Conservation (phyloP, 441 rosid species). For the Aquilaria agallochum region DNA sequence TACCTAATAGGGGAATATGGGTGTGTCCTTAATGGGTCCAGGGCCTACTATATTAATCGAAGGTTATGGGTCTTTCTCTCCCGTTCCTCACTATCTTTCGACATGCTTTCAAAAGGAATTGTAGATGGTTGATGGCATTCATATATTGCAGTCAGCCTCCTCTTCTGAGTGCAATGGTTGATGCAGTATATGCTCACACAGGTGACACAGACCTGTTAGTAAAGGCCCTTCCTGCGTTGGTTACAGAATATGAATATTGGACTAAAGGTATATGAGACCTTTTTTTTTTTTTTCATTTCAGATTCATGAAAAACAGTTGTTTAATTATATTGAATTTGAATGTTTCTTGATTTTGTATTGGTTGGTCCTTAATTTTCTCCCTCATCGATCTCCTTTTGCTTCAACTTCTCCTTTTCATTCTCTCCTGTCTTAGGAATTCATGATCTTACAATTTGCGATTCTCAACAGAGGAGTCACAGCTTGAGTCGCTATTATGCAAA, state of each 20-base stretch:
- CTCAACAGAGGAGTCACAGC: conserved; percentile 35
- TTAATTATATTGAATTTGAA: not conserved
- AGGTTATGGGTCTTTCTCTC: conserved; percentile 39
- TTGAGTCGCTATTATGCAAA: conserved; percentile 80
- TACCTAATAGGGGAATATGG: conserved; percentile 61
- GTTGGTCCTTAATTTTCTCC: conserved; percentile 1
- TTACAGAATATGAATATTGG: conserved; percentile 86
- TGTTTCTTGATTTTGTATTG: not conserved
- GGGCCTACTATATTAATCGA: conserved; percentile 78
- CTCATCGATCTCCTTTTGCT: not conserved
- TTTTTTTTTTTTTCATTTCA: not conserved
- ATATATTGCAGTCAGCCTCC: conserved; percentile 73
- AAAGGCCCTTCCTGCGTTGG: conserved; percentile 58
- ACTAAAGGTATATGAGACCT: conserved; percentile 45
- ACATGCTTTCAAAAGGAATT: too few species aligned
- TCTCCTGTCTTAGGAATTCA: conserved; percentile 50
- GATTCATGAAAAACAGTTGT: not conserved
- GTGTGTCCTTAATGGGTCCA: conserved; percentile 68
- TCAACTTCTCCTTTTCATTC: not conserved
- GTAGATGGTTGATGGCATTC: too few species aligned
- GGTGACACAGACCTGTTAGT: conserved; percentile 51
- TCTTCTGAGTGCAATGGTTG: conserved; percentile 82
- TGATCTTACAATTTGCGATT: conserved; percentile 48
- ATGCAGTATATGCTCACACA: conserved; percentile 51
- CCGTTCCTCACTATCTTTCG: not conserved